A percentile compares a stretch with the other conserved stretches of the same genome.
phyloP scores from a whole-genome alignment of 768 basidiomycete genomes.

The Gautieria morchelliformis region DNA sequence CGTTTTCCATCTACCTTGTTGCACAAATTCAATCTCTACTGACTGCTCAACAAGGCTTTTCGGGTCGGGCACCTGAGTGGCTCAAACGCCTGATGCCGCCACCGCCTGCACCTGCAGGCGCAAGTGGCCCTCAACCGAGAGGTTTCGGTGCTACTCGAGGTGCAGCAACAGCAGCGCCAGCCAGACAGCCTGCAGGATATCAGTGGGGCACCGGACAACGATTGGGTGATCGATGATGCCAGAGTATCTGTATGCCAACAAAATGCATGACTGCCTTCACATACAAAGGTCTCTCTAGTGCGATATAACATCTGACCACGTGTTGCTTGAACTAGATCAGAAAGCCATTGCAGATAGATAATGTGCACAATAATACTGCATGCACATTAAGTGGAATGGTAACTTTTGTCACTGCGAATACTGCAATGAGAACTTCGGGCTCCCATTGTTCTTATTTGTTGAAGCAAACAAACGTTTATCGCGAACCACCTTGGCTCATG shows the following conservation, averaged over 20 bases:
- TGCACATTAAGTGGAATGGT: no score
- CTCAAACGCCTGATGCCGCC: constrained; percentile 39
- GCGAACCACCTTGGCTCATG: no score
- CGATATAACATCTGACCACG: no score
- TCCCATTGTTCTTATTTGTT: no score
- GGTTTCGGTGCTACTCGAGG: constrained; percentile 25
- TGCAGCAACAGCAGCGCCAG: constrained; percentile 21
- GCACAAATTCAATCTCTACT: not conserved
- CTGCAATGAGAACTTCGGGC: no score
- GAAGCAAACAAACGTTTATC: no score
- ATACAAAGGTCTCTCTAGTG: not conserved
- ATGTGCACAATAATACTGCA: no score
- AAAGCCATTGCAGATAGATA: no score
- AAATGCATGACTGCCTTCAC: not conserved
- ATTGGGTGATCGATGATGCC: constrained; percentile 24
- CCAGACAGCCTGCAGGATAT: constrained; percentile 23
- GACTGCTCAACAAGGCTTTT: constrained; percentile 9
- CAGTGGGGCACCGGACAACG: constrained; percentile 49
- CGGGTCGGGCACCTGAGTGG: constrained; percentile 52
- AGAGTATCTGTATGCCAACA: not conserved
- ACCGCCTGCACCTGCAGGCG: constrained; percentile 8
- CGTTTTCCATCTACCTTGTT: not conserved
- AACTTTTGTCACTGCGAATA: no score
- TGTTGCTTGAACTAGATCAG: no score
- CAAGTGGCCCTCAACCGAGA: constrained; percentile 22